Percentiles rank a stretch among this genome's conserved stretches.
These are phyloP conservation scores for Populus ilicifolia DNA, from an alignment of 345 rosid species.

Conservation along the genomic window DNA sequence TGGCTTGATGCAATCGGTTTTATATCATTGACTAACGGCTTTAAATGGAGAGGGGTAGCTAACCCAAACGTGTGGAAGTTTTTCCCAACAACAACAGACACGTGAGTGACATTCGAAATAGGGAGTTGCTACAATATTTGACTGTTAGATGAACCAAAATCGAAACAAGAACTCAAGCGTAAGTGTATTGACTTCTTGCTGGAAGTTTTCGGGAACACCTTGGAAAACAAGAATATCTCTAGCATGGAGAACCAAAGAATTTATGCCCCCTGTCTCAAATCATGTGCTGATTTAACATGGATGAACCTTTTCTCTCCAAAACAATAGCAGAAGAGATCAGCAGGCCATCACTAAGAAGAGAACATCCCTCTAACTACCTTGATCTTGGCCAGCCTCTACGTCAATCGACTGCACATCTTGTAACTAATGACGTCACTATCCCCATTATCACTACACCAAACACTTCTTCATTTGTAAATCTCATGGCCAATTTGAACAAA, in stretches of 20 bases:
- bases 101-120: neutral
- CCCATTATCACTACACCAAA: slow-evolving; percentile 35
- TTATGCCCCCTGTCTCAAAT: neutral
- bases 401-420: slow-evolving; percentile 29
- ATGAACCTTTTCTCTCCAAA: slow-evolving; percentile 37
- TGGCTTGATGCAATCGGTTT: neutral
- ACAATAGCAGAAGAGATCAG: slow-evolving; percentile 19
- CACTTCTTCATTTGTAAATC: slow-evolving; percentile 36
- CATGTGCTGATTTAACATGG: slow-evolving; percentile 27
- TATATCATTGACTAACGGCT: neutral
- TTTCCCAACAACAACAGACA: neutral
- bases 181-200: neutral
- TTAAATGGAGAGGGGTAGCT: neutral
- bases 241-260: neutral
- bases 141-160: slow-evolving; percentile 3
- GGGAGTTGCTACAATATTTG: neutral
- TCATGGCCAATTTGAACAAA: slow-evolving; percentile 44
- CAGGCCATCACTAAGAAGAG: slow-evolving; percentile 21
- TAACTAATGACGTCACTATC: slow-evolving; percentile 32
- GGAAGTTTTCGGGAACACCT: neutral
- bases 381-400: slow-evolving; percentile 33
- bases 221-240: neutral
- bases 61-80: neutral
- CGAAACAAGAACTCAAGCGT: neutral
- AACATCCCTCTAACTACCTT: slow-evolving; percentile 23